A percentile compares a stretch with the other conserved stretches of the same genome.
These are phyloP conservation scores for Apiospora rasikravindrae DNA, from an alignment of 2,329 filamentous ascomycete species.

Conservation along the genomic window DNA sequence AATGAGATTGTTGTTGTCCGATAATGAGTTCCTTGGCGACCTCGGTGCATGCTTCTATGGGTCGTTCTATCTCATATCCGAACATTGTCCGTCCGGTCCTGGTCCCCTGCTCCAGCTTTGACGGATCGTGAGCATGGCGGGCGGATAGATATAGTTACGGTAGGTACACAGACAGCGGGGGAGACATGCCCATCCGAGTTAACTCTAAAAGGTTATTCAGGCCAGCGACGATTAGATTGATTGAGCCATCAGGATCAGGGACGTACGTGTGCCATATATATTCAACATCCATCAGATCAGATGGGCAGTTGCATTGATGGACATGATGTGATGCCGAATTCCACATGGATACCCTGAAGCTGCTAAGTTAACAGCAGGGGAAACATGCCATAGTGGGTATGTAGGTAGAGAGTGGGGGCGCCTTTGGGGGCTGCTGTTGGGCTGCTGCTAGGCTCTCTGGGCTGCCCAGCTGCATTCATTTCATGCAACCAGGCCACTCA, in stretches of 20 bases:
- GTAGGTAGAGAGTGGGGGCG: neutral
- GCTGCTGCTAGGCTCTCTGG: neutral
- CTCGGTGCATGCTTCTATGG: constrained; percentile 9
- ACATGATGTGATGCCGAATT: neutral
- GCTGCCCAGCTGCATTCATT: neutral
- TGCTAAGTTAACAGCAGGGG: no score
- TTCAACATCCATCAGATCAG: neutral
- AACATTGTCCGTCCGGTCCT: neutral
- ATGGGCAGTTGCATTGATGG: neutral
- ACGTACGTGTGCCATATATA: neutral
- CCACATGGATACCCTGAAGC: neutral
- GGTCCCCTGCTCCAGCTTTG: neutral
- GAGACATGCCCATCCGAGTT: neutral
- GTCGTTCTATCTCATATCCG: neutral
- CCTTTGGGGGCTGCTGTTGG: no score
- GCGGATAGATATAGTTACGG: neutral
- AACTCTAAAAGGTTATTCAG: neutral
- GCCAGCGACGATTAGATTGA: neutral
- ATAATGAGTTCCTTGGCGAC: neutral
- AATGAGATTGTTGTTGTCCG: neutral
- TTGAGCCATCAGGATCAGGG: neutral
- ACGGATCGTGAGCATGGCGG: neutral
- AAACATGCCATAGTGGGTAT: no score
- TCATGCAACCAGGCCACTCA: neutral
- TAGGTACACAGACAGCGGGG: neutral